Evolutionary conservation across 805 yeast genomes (phyloP), one percentile per base, ranked within the genome.

Genomic region (Saccharomycopsis amapae): DNA sequence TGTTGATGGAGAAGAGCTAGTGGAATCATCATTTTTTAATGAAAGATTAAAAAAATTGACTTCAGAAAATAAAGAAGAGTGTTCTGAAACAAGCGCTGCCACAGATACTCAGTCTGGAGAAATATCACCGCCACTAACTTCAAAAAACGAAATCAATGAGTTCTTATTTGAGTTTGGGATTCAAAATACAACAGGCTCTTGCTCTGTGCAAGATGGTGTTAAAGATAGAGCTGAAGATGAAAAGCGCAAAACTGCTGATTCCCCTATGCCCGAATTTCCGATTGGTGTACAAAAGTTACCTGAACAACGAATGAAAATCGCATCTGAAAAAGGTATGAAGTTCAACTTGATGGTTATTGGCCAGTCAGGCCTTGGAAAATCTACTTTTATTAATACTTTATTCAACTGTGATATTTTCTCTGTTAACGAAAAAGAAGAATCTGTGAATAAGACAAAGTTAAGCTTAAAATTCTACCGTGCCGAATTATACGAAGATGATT

Each of bases 281-380:
- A 33, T 44, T 38, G 50, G 50, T 3, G 26, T 47, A 15, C 41
- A 30, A 13, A 9, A 17, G 3, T 34, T 47, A n/a, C 50, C 50
- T 5, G 36, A 42, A 4, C 50, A 47, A 35, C 40, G 46, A 36
- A 49, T 41, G 46, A 28, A 49, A 6, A 44, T 45, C 40, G 52
- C 42, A 6, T 43, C 45, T 9, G 45, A 45, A 26, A 44, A 37
- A 9, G 52, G 49, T 9, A 44, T 40, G 3, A 76, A 72, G 55
- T 76, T 93, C 61, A 93, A 90, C 62, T 62, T 93, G 51, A 76
- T 93, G 78, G 86, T 86, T 47, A 95, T 88, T 51, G 95, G 95
- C 55, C 94, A 86, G 67, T 70, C 80, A 49, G 97, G 98, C 3
- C 71, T 90, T 52, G 51, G 51, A 13, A 48, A 90, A 68, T 72